Conservation (phyloP, 495 filamentous ascomycete species). For the Penicillium paxilli region DNA sequence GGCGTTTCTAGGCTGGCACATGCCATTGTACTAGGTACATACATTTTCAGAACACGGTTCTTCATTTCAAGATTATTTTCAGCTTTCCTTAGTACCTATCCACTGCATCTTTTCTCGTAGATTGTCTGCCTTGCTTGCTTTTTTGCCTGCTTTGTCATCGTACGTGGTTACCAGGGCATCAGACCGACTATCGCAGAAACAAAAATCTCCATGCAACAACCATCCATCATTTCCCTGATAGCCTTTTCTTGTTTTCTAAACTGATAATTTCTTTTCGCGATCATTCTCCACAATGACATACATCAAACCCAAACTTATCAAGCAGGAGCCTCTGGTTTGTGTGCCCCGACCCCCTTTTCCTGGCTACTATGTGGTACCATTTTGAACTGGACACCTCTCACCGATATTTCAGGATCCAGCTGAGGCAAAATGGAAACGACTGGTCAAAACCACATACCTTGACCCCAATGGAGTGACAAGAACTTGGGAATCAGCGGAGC, state of each 20-base stretch:
- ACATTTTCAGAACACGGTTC: neutral
- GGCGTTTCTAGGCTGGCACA: neutral
- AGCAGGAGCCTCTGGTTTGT: neutral
- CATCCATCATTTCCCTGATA: neutral
- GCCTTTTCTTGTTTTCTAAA: neutral
- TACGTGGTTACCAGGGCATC: neutral
- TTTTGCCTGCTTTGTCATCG: neutral
- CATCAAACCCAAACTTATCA: neutral
- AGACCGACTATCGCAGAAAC: neutral
- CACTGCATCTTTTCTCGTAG: neutral
- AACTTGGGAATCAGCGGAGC: constrained; percentile 76
- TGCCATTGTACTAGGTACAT: neutral
- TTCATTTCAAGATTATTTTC: neutral
- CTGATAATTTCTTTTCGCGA: neutral
- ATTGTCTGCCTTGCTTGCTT: neutral
- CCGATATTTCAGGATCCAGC: constrained; percentile 21
- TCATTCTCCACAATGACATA: neutral
- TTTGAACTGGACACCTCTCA: neutral
- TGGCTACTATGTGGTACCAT: no score
- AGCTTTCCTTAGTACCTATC: neutral
- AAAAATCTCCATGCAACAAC: neutral
- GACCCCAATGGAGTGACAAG: constrained; percentile 62
- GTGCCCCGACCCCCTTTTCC: no score
- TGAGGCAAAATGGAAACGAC: constrained; percentile 68
- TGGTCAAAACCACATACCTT: constrained; percentile 63